A percentile compares a stretch with the other conserved stretches of the same genome.
Conservation (phyloP, 148 eudicot genomes). For the Pouteria glomerata region DNA sequence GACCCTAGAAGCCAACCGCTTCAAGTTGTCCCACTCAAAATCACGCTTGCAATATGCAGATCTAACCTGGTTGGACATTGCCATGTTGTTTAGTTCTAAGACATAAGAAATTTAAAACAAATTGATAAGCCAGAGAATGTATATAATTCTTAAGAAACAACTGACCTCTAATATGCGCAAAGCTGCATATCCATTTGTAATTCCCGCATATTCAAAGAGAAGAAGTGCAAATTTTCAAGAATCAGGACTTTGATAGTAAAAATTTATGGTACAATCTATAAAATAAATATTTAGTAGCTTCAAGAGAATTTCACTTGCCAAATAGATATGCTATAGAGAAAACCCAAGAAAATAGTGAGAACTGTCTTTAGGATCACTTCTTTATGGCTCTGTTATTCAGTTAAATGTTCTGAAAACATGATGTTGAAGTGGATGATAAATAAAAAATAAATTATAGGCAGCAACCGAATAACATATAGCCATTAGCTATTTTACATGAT, state of each 20-base stretch:
- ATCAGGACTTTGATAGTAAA: constrained; percentile 2
- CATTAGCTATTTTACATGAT: too few species aligned
- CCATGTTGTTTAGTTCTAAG: not conserved
- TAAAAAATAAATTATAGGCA: too few species aligned
- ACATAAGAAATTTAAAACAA: not conserved
- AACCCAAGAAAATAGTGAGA: not conserved
- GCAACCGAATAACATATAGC: too few species aligned
- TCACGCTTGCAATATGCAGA: constrained; percentile 85
- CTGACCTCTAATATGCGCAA: constrained; percentile 51
- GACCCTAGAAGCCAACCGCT: constrained; percentile 57
- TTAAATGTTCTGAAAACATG: too few species aligned
- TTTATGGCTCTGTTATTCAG: too few species aligned
- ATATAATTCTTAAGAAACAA: not conserved
- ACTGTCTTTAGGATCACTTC: too few species aligned
- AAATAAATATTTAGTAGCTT: not conserved
- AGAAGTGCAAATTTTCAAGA: constrained; percentile 4
- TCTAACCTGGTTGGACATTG: constrained; percentile 52
- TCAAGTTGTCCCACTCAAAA: constrained; percentile 92
- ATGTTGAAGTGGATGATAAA: too few species aligned
- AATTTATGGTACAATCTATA: not conserved
- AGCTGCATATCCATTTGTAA: constrained; percentile 28
- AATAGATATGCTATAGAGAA: not conserved
- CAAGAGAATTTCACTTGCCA: not conserved
- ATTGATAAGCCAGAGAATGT: not conserved
- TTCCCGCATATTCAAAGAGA: constrained; percentile 7